Percentiles rank a stretch among this genome's conserved stretches.
Evolutionary conservation across 495 filamentous ascomycete genomes (phyloP).

Genomic region (Mycothermus thermophilus): DNA sequence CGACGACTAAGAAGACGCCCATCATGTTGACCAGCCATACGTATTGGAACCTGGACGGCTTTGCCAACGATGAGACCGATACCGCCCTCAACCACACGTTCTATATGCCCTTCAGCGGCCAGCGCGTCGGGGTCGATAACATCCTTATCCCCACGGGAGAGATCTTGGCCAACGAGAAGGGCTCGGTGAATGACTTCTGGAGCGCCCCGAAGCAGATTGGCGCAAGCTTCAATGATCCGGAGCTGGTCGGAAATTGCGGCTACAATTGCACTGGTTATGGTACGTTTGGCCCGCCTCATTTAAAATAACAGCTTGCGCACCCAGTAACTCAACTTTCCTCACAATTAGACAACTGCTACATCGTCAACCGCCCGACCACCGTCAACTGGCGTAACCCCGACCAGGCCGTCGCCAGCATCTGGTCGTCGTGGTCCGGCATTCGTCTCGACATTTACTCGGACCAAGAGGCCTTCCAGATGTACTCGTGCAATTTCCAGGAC

Average conservation of each 20-base stretch:
- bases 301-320: no score
- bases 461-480: conserved; percentile 67
- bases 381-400: conserved; percentile 43
- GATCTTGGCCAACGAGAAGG: conserved; percentile 46
- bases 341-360: conserved; percentile 37
- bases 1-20: conserved; percentile 46
- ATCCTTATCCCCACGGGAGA: conserved; percentile 69
- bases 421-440: conserved; percentile 55
- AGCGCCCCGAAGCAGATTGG: conserved; percentile 62
- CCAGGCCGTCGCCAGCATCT: conserved; percentile 44
- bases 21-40: conserved; percentile 55
- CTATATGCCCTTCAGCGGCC: conserved; percentile 54
- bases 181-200: conserved; percentile 62
- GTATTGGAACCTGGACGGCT: conserved; percentile 86
- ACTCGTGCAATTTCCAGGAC: conserved; percentile 59
- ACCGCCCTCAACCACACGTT: conserved; percentile 59
- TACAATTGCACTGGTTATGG: conserved; percentile 65
- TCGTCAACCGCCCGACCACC: conserved; percentile 28
- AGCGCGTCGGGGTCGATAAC: conserved; percentile 56
- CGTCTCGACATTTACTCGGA: conserved; percentile 58
- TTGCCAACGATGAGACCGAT: conserved; percentile 45
- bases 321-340: no score
- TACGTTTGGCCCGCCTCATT: conserved; percentile 22
- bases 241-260: conserved; percentile 49
- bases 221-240: conserved; percentile 44